phyloP scores from a whole-genome alignment of 805 yeast species.

The Starmerella scarabaei region DNA sequence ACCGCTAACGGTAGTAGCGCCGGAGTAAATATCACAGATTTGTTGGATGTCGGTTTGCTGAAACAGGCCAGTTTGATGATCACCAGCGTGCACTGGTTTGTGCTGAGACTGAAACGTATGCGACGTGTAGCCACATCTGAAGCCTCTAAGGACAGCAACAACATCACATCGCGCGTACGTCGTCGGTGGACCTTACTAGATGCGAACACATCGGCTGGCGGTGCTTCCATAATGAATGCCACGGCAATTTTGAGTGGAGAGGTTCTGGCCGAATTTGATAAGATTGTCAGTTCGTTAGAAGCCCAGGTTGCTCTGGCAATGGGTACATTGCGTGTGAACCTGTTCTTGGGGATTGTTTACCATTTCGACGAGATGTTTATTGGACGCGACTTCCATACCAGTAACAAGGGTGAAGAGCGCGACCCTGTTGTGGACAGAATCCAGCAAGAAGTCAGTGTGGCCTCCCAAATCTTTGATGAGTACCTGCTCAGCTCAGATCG shows the following conservation, averaged over 20 bases:
- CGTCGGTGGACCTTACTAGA: conserved; percentile 27
- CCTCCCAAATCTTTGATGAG: conserved; percentile 33
- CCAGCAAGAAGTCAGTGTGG: conserved; percentile 37
- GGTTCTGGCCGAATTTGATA: conserved; percentile 24
- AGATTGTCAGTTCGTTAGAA: conserved; percentile 20
- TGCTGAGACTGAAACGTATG: conserved; percentile 47
- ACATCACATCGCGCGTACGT: conserved; percentile 13
- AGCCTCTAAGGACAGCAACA: conserved; percentile 2
- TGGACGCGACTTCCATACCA: conserved; percentile 40
- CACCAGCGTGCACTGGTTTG: conserved; percentile 43
- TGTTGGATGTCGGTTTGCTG: conserved; percentile 41
- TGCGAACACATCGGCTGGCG: background rate
- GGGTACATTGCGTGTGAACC: conserved; percentile 43
- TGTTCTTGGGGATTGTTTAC: conserved; percentile 41
- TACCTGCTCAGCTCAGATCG: conserved; percentile 25
- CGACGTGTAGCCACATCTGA: conserved; percentile 12
- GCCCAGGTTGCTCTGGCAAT: conserved; percentile 21
- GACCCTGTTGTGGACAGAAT: conserved; percentile 42
- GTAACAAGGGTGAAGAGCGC: conserved; percentile 45
- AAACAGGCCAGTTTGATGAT: conserved; percentile 41
- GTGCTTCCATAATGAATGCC: conserved; percentile 1
- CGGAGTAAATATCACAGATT: conserved; percentile 35
- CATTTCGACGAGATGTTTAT: conserved; percentile 38
- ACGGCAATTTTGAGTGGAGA: conserved; percentile 15
- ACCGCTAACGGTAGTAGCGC: conserved; percentile 8